Percentiles rank a stretch among this genome's conserved stretches.
phyloP scores from a whole-genome alignment of 179 eudicot genomes.

The Beta lomatogona region DNA sequence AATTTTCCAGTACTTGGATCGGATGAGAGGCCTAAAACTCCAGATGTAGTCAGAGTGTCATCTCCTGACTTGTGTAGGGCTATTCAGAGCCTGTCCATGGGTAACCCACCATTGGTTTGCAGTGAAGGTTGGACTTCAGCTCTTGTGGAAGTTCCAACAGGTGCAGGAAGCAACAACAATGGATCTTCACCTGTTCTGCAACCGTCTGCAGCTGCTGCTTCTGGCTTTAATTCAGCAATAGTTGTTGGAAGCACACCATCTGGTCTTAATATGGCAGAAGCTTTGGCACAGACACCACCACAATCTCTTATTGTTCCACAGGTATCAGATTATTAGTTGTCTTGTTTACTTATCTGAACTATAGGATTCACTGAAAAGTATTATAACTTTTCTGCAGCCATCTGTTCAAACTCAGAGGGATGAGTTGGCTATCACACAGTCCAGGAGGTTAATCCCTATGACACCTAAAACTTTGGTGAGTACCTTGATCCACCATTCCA shows the following conservation, averaged over 20 bases:
- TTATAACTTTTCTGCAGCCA: conserved; percentile 37
- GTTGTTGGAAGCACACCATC: conserved; percentile 30
- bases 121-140: conserved; percentile 82
- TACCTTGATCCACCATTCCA: conserved; percentile 2
- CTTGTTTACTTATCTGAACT: no score
- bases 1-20: conserved; percentile 72
- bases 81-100: conserved; percentile 51
- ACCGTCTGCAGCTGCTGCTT: conserved; percentile 27
- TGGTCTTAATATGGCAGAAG: conserved; percentile 85
- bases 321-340: conserved; percentile 35
- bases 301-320: conserved; percentile 53
- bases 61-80: conserved; percentile 71
- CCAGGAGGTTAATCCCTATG: conserved; percentile 77
- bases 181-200: conserved; percentile 37
- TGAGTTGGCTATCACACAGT: conserved; percentile 76
- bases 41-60: conserved; percentile 57
- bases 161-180: conserved; percentile 45
- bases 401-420: conserved; percentile 69
- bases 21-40: conserved; percentile 58
- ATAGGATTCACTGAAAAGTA: no score
- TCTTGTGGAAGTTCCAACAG: conserved; percentile 66
- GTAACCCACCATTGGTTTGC: conserved; percentile 45
- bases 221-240: conserved; percentile 27
- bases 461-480: conserved; percentile 72
- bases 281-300: conserved; percentile 67